phyloP scores from a whole-genome alignment of 345 rosid genomes.

The Sonneratia caseolaris region DNA sequence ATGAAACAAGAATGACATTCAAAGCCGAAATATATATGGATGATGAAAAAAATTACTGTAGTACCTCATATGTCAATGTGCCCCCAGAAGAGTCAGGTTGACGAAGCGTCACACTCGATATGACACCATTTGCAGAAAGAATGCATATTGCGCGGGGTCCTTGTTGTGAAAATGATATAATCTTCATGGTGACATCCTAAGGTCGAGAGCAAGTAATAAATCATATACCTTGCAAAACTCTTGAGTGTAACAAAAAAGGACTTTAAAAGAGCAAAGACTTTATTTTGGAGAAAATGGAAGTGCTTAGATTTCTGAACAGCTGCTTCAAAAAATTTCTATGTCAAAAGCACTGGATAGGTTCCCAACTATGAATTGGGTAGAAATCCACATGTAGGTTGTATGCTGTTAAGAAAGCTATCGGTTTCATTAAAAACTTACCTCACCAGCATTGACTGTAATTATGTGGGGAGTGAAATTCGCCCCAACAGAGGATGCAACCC shows the following conservation, averaged over 20 bases:
- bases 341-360: background rate
- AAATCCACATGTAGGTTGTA: background rate
- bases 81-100: conserved; percentile 99
- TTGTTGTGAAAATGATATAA: conserved; percentile 98
- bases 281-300: background rate
- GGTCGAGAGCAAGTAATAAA: conserved; percentile 10
- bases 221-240: background rate
- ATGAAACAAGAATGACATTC: background rate
- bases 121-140: conserved; percentile 87
- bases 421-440: conserved; percentile 34
- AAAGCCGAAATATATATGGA: background rate
- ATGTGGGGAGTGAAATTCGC: conserved; percentile 94
- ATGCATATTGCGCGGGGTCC: conserved; percentile 93
- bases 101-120: conserved; percentile 88
- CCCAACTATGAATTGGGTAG: background rate
- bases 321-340: background rate
- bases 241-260: background rate
- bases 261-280: background rate
- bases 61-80: conserved; percentile 92
- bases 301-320: background rate
- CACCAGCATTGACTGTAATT: conserved; percentile 81
- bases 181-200: conserved; percentile 95
- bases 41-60: conserved; percentile 2
- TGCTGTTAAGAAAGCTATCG: background rate
- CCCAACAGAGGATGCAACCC: conserved; percentile 86